These are phyloP conservation scores for Xylariaceae sp. DNA, from an alignment of 2,329 filamentous ascomycete genomes.

Conservation along the genomic window DNA sequence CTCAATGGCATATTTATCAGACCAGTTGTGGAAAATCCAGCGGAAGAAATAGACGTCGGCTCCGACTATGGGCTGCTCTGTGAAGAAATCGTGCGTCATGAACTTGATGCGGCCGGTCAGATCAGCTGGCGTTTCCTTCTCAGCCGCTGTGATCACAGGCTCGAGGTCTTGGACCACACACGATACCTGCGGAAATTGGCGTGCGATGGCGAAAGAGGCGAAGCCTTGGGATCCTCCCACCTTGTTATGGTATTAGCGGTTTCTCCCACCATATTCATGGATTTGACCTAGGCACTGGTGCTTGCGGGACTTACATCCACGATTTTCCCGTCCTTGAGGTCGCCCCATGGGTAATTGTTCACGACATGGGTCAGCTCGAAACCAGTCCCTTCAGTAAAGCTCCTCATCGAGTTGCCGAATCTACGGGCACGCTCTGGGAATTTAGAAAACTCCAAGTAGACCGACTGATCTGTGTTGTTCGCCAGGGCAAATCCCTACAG, in stretches of 20 bases:
- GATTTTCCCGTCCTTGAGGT: slow-evolving; percentile 8
- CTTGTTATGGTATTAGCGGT: not conserved
- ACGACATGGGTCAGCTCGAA: slow-evolving; percentile 20
- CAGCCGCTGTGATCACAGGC: slow-evolving; percentile 12
- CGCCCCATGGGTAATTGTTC: slow-evolving; percentile 20
- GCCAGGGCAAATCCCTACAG: slow-evolving; percentile 22
- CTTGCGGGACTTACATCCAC: slow-evolving; percentile 22
- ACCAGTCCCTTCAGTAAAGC: slow-evolving; percentile 20
- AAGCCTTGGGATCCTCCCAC: not conserved
- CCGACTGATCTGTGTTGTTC: slow-evolving; percentile 20
- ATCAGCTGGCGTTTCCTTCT: slow-evolving; percentile 5
- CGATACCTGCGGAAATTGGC: slow-evolving; percentile 9
- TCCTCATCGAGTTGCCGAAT: slow-evolving; percentile 25
- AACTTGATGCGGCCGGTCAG: slow-evolving; percentile 8
- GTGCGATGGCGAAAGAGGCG: slow-evolving; percentile 15
- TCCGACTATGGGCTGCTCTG: slow-evolving; percentile 6
- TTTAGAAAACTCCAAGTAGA: slow-evolving; percentile 22
- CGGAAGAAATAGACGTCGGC: slow-evolving; percentile 18
- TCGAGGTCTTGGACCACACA: slow-evolving; percentile 31
- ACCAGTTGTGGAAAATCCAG: slow-evolving; percentile 21
- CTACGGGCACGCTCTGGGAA: slow-evolving; percentile 21
- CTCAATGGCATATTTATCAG: slow-evolving; percentile 14
- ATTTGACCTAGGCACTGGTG: not conserved
- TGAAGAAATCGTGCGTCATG: slow-evolving; percentile 14
- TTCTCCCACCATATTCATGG: not conserved